Percentiles rank a stretch among this genome's conserved stretches.
Evolutionary conservation across 805 yeast species (phyloP).

Genomic region (Tetrapisispora taiwanensis): DNA sequence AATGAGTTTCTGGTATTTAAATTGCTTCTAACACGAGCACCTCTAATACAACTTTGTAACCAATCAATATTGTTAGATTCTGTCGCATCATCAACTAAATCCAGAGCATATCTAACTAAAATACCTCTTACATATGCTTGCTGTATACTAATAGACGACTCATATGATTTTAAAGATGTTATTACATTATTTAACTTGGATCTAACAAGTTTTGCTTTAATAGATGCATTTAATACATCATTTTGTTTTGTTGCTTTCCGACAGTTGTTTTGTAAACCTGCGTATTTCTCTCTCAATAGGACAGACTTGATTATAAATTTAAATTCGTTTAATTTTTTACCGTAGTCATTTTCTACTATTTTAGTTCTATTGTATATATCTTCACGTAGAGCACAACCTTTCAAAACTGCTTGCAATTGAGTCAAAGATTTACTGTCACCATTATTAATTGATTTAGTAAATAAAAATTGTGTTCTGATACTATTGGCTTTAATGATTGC

Average conservation of each 20-base stretch:
- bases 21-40: conserved; percentile 33
- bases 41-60: conserved; percentile 50
- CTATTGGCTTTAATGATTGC: conserved; percentile 12
- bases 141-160: conserved; percentile 30
- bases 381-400: conserved; percentile 2
- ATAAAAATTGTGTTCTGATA: not conserved
- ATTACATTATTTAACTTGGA: not conserved
- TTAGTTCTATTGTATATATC: not conserved
- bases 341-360: not conserved
- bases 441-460: not conserved
- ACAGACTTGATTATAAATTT: conserved; percentile 54
- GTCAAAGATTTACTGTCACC: not conserved
- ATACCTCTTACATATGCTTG: conserved; percentile 61
- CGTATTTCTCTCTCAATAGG: not conserved
- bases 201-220: conserved; percentile 9
- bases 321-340: conserved; percentile 17
- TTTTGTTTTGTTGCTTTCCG: conserved; percentile 11
- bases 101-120: conserved; percentile 45
- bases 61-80: conserved; percentile 33
- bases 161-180: not conserved
- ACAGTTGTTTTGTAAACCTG: conserved; percentile 14
- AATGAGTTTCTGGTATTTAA: conserved; percentile 31
- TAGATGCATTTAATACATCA: conserved; percentile 6
- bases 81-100: conserved; percentile 43
- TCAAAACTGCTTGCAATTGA: conserved; percentile 22